Conservation (phyloP, 352 stramenopile genomes). For the Phytophthora cactorum region DNA sequence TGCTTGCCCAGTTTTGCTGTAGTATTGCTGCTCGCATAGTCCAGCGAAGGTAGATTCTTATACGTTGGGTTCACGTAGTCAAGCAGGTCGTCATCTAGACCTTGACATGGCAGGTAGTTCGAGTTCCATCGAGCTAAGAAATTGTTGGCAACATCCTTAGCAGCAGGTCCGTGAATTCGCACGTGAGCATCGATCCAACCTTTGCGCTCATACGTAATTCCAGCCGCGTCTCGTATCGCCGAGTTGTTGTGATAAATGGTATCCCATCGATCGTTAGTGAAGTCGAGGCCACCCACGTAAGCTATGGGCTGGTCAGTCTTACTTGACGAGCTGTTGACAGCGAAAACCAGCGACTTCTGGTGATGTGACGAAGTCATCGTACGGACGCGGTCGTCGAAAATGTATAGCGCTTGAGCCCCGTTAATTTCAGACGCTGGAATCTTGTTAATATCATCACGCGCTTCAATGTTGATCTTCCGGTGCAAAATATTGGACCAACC, state of each 20-base stretch:
- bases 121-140: conserved; percentile 63
- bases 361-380: conserved; percentile 43
- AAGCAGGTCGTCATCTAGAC: conserved; percentile 37
- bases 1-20: conserved; percentile 18
- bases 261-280: conserved; percentile 61
- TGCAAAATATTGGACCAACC: conserved; percentile 58
- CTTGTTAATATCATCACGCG: conserved; percentile 44
- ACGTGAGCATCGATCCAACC: conserved; percentile 60
- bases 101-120: conserved; percentile 25
- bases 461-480: conserved; percentile 37
- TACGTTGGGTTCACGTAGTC: conserved; percentile 52
- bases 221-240: conserved; percentile 38
- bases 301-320: conserved; percentile 29
- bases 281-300: conserved; percentile 59
- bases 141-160: conserved; percentile 53
- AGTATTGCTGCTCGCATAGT: conserved; percentile 14
- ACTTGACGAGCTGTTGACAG: conserved; percentile 13
- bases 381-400: conserved; percentile 61
- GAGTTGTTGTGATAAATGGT: conserved; percentile 54
- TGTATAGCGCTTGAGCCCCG: conserved; percentile 24
- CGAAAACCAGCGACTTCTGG: conserved; percentile 53
- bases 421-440: conserved; percentile 18
- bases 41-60: conserved; percentile 13
- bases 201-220: conserved; percentile 39
- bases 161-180: conserved; percentile 48